Percentiles rank a stretch among this genome's conserved stretches.
These are phyloP conservation scores for Lasiosphaeris hirsuta DNA, from an alignment of 495 filamentous ascomycete species.

Conservation along the genomic window DNA sequence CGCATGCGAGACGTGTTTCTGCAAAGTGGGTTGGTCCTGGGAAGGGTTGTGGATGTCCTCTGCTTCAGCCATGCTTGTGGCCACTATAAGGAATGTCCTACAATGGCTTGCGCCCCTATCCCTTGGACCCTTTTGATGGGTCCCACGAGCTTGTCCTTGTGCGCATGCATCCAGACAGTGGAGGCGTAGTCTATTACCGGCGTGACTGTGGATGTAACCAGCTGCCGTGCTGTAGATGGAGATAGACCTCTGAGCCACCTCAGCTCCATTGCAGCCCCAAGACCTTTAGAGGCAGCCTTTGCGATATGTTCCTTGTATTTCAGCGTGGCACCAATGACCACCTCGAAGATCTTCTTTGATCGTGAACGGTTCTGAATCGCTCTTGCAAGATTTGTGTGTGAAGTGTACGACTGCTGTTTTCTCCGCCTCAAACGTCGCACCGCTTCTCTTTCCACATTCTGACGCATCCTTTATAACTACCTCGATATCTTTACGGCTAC, in stretches of 20 bases:
- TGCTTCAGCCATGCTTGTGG: slow-evolving; percentile 27
- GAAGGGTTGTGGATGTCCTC: no score
- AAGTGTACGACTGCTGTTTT: neutral
- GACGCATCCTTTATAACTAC: neutral
- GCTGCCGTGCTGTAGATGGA: slow-evolving; percentile 28
- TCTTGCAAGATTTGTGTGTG: neutral
- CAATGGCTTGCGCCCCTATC: slow-evolving; percentile 33
- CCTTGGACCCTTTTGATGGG: slow-evolving; percentile 31
- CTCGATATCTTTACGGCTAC: neutral
- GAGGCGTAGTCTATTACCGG: slow-evolving; percentile 36
- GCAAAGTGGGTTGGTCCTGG: no score
- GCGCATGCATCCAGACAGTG: slow-evolving; percentile 34
- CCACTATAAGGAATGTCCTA: slow-evolving; percentile 26
- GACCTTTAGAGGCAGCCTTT: slow-evolving; percentile 29
- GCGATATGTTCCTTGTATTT: slow-evolving; percentile 28
- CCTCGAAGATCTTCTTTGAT: slow-evolving; percentile 8
- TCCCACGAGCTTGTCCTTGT: slow-evolving; percentile 20
- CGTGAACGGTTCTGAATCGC: neutral
- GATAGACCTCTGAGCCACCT: slow-evolving; percentile 28
- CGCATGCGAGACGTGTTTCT: no score
- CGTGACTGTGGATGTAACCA: slow-evolving; percentile 30
- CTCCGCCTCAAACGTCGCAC: neutral
- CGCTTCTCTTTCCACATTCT: neutral
- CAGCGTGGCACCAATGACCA: neutral
- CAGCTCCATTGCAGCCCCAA: slow-evolving; percentile 32